Evolutionary conservation across 371 early-diverging fungal species (phyloP), one percentile per base, ranked within the genome.

Genomic region (Chytridiales sp.): DNA sequence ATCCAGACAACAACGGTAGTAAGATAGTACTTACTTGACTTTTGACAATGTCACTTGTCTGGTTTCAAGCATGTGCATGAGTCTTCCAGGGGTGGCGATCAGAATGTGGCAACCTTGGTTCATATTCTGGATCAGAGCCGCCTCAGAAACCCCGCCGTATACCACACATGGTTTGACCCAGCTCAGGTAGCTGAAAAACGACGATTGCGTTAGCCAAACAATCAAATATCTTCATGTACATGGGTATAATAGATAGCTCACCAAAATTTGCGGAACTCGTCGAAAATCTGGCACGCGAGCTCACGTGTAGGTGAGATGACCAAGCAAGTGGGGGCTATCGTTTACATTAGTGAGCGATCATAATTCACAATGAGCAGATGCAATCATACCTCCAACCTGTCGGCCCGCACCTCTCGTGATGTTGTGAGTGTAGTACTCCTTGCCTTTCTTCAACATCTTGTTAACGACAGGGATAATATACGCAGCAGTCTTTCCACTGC

Each of bases 51-150:
- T 38, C 38, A 38, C 8, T 59, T 82, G 82, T 29, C 88, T 87
- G 49, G 87, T 57, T 62, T 94, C 89, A n/a, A 98, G 74, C 86
- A 99, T 87, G 78, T 99, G 99, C 55, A 99, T 96, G 49, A 99
- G 82, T 68, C 99, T 87, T 31, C 99, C 99, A 41, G 99, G 99
- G 0, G 99, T 67, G 27, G 68, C 68, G 36, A 59, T 56, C 13
- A 67, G 42, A 29, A 60, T 50, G 42, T 60, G 51, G 24, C 50
- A 50, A 43, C 51, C 41, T 47, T 91, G 73, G 41, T 80, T 64
- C 65, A 89, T 67, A 11, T 74, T 76, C 32, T 76, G 66, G 44
- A 75, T 78, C 68, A 94, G 93, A 13, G 76, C 70, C 27, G 77
- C 71, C 65, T 90, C 90, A 63, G 80, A 72, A 0, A 88, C 67